These are phyloP conservation scores for Vitis hybrid DNA, from an alignment of 177 flowering plant genomes.

Conservation along the genomic window DNA sequence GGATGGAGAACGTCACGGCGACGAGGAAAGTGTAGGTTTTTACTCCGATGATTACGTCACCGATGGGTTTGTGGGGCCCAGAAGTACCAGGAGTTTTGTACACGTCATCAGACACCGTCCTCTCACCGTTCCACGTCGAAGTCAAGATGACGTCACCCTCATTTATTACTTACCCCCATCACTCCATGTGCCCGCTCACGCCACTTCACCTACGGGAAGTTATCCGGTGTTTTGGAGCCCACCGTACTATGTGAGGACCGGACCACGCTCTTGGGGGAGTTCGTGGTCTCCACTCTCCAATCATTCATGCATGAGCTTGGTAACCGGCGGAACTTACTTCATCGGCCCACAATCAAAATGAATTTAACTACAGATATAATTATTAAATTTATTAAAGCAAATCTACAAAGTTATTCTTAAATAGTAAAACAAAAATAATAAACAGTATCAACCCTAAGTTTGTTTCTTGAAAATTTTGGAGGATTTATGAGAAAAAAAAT, in stretches of 20 bases:
- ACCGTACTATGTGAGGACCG: slow-evolving; percentile 1
- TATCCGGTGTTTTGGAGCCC: slow-evolving; percentile 14
- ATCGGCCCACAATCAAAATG: no score
- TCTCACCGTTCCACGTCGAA: slow-evolving; percentile 16
- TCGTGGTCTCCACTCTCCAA: slow-evolving; percentile 1
- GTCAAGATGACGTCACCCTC: slow-evolving; percentile 26
- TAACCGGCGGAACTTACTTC: no score
- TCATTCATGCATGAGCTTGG: neutral
- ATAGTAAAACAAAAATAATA: no score
- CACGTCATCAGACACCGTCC: slow-evolving; percentile 22
- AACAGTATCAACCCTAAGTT: no score
- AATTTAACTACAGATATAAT: no score
- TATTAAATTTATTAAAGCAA: no score
- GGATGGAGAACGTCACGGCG: slow-evolving; percentile 15
- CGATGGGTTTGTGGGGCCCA: slow-evolving; percentile 4
- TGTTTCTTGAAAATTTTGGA: no score
- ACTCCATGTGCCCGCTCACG: slow-evolving; percentile 21
- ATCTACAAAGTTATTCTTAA: no score
- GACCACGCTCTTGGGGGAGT: no score
- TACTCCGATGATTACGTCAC: slow-evolving; percentile 27
- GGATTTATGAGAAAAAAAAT: no score
- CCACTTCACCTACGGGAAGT: slow-evolving; percentile 7
- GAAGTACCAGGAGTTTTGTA: neutral
- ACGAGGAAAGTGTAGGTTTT: slow-evolving; percentile 22
- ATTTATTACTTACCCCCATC: slow-evolving; percentile 4